phyloP scores from a whole-genome alignment of 2,329 filamentous ascomycete species.

The Colletotrichum trifolii region DNA sequence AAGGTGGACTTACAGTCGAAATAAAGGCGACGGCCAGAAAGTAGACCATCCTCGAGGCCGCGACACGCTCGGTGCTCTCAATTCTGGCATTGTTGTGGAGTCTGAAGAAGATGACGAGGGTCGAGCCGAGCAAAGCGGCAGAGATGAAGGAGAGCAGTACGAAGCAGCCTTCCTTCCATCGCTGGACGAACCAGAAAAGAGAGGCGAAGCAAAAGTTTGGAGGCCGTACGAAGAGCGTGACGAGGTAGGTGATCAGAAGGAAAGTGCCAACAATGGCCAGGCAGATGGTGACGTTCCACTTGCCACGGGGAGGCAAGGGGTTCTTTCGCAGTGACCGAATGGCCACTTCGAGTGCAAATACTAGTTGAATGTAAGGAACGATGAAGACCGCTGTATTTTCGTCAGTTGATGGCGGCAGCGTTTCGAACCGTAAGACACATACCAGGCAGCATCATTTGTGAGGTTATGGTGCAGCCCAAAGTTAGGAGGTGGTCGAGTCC shows the following conservation, averaged over 20 bases:
- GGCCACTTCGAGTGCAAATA: constrained; percentile 72
- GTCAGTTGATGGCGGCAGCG: constrained; percentile 40
- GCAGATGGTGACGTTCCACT: constrained; percentile 70
- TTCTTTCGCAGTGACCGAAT: constrained; percentile 64
- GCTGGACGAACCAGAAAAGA: constrained; percentile 74
- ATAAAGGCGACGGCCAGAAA: constrained; percentile 68
- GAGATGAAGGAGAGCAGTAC: constrained; percentile 63
- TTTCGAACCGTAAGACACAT: constrained; percentile 38
- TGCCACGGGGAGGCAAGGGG: constrained; percentile 68
- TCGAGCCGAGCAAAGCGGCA: constrained; percentile 61
- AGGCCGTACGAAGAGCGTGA: constrained; percentile 66
- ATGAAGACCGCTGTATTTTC: constrained; percentile 69
- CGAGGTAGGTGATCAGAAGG: constrained; percentile 66
- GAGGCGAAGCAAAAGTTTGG: constrained; percentile 73
- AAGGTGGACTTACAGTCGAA: constrained; percentile 62
- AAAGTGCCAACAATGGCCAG: constrained; percentile 61
- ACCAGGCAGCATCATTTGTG: constrained; percentile 72
- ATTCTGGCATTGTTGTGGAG: constrained; percentile 66
- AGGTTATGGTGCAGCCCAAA: constrained; percentile 62
- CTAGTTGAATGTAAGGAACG: constrained; percentile 72
- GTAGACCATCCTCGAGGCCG: constrained; percentile 77
- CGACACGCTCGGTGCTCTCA: constrained; percentile 68
- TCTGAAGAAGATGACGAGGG: constrained; percentile 66
- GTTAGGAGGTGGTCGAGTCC: constrained; percentile 64
- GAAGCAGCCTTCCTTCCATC: constrained; percentile 69